These are phyloP conservation scores for Euclidium syriacum DNA, from an alignment of 345 rosid genomes.

Conservation along the genomic window DNA sequence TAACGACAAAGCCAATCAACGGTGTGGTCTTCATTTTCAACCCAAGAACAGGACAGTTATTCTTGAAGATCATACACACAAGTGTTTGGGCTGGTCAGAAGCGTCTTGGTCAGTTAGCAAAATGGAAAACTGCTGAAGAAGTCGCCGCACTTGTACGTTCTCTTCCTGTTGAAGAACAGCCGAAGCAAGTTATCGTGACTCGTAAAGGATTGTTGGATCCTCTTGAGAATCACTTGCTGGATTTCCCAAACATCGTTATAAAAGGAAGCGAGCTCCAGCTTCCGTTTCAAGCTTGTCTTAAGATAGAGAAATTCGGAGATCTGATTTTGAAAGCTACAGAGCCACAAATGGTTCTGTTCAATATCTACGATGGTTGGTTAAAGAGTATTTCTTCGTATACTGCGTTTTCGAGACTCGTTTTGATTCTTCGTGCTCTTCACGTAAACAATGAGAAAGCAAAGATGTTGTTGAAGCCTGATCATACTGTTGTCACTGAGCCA, in stretches of 20 bases:
- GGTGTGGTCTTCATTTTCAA: conserved; percentile 96
- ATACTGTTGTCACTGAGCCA: conserved; percentile 82
- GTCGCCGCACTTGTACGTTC: conserved; percentile 99
- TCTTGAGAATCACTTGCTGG: conserved; percentile 89
- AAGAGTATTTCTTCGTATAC: conserved; percentile 96
- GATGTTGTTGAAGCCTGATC: conserved; percentile 96
- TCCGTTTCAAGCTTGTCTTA: conserved; percentile 97
- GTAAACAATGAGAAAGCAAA: conserved; percentile 99
- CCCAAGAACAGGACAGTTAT: conserved; percentile 97
- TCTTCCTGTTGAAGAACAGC: conserved; percentile 97
- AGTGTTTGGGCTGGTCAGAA: conserved; percentile 99
- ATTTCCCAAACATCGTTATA: conserved; percentile 98
- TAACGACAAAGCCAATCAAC: conserved; percentile 95
- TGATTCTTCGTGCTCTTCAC: conserved; percentile 98
- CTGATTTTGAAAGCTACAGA: conserved; percentile 91
- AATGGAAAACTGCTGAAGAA: conserved; percentile 99
- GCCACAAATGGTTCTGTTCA: conserved; percentile 94
- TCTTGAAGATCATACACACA: conserved; percentile 95
- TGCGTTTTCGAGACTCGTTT: conserved; percentile 93
- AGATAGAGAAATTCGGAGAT: conserved; percentile 98
- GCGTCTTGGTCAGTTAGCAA: conserved; percentile 98
- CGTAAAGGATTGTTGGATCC: conserved; percentile 99
- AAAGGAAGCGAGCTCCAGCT: conserved; percentile 99
- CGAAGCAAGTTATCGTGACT: conserved; percentile 95
- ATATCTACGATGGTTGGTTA: conserved; percentile 98